A percentile compares a stretch with the other conserved stretches of the same genome.
These are phyloP conservation scores for Candida sp. DNA, from an alignment of 1,139 yeast genomes.

Conservation along the genomic window DNA sequence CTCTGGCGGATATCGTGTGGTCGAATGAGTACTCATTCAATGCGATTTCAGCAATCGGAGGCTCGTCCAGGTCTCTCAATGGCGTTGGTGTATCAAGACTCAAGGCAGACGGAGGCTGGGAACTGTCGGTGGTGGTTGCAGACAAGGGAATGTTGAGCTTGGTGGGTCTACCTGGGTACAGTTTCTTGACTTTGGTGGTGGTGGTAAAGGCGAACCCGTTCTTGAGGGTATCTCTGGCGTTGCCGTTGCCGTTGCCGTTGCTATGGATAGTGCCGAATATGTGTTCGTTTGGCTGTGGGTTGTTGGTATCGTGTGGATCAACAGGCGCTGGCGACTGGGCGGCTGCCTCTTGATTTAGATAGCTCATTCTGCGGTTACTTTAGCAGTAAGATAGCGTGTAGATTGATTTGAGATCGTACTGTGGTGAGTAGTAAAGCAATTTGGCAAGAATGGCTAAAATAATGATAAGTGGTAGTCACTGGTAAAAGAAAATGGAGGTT, in stretches of 20 bases:
- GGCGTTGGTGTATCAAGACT: constrained; percentile 5
- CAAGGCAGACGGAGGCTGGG: constrained; percentile 10
- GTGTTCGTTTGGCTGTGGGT: neutral
- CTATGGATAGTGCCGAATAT: neutral
- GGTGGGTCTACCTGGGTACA: neutral
- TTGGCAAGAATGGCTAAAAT: no score
- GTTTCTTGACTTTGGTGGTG: neutral
- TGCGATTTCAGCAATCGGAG: constrained; percentile 2
- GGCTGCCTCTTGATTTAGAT: neutral
- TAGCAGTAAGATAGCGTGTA: neutral
- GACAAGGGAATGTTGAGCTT: neutral
- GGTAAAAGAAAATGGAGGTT: no score
- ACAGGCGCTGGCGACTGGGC: neutral
- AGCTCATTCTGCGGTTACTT: neutral
- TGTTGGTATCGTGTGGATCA: neutral
- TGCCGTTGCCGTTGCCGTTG: neutral
- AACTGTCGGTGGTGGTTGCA: neutral
- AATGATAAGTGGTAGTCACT: no score
- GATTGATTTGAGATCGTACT: no score
- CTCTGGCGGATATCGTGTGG: constrained; percentile 10
- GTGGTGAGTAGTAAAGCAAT: no score
- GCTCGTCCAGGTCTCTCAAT: neutral
- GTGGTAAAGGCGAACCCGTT: neutral
- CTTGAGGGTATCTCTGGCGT: neutral
- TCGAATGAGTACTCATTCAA: constrained; percentile 10